phyloP scores from a whole-genome alignment of 2,329 filamentous ascomycete genomes.

The Epichloe baconii region DNA sequence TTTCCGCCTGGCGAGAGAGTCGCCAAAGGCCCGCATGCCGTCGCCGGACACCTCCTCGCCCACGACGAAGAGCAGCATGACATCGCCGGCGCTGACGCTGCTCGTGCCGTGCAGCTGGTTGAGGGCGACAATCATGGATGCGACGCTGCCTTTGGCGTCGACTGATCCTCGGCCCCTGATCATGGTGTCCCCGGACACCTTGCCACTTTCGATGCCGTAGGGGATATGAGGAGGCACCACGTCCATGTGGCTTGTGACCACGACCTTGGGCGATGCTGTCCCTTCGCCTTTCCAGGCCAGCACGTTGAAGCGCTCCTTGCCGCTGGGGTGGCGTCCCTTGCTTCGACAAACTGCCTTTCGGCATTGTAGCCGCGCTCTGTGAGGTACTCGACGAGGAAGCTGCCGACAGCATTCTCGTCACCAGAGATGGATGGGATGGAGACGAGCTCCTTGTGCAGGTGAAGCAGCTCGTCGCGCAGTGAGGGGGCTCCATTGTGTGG shows the following conservation, averaged over 20 bases:
- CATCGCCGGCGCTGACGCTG: slow-evolving; percentile 32
- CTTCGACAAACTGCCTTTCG: slow-evolving; percentile 27
- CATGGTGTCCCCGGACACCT: slow-evolving; percentile 29
- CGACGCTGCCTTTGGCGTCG: slow-evolving; percentile 57
- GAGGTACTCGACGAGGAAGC: slow-evolving; percentile 57
- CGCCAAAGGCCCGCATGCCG: slow-evolving; percentile 56
- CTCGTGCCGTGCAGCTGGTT: slow-evolving; percentile 34
- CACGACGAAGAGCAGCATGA: slow-evolving; percentile 56
- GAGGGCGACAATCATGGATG: slow-evolving; percentile 60
- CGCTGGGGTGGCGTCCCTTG: slow-evolving; percentile 15
- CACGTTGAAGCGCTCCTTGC: slow-evolving; percentile 50
- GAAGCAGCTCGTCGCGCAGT: slow-evolving; percentile 43
- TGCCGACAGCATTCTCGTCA: slow-evolving; percentile 54
- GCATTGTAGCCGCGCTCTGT: slow-evolving; percentile 30
- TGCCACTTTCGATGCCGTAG: slow-evolving; percentile 43
- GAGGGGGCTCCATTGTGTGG: slow-evolving; percentile 15
- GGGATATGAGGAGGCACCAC: slow-evolving; percentile 60
- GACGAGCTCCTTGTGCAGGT: slow-evolving; percentile 63
- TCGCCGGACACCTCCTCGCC: slow-evolving; percentile 73
- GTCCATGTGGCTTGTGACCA: slow-evolving; percentile 77
- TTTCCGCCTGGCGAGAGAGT: slow-evolving; percentile 15
- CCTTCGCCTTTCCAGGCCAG: slow-evolving; percentile 48
- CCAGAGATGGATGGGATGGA: slow-evolving; percentile 59
- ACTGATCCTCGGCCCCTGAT: slow-evolving; percentile 65
- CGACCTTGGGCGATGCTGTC: slow-evolving; percentile 39